Base-by-base conservation (phyloP, 306 rosid species). In the Canavalia ensiformis region DNA sequence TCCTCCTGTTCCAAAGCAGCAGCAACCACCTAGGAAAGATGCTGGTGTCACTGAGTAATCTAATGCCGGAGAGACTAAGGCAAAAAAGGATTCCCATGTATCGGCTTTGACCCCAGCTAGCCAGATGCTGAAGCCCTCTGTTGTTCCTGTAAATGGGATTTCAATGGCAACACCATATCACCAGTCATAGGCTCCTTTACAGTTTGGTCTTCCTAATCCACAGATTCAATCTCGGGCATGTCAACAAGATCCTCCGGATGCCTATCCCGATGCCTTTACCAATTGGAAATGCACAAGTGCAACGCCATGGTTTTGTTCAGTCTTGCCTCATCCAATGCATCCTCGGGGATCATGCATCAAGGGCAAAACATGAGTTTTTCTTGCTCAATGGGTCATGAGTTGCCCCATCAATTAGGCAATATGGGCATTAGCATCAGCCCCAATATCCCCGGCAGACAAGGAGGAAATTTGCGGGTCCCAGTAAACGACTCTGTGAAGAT, bases 141-240 rank as follows among this genome's bases (percentile, higher is more conserved):
- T n/a, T 71, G 87, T 47, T 80, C 79, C 92, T 12, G 81, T 89
- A 80, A 51, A 88, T 75, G 97, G 95, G 76, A 92, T 92, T 51
- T 78, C 99, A 62, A 80, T 94, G 84, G 58, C 89, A 60, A 49
- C 87, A 78, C 88, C 91, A 69, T 94, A 77, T 82, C 94, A 90
- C 69, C 98, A 91, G 47, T 49, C 94, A 31, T 97, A 89, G 74
- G 83, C n/a, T n/a, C n/a, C 85, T 35, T 81, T 90, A 68, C 97
- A 90, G 80, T 96, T 87, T 87, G 92, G 93, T 72, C 94, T 91
- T 74, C 92, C 90, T 68, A 96, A 74, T 77, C 94, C 88, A 68
- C 97, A 89, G 83, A 88, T 96, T 63, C 98, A 90, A 65, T 89
- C 97, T 54, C 98, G 87, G 92, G 90, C 44, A 85, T 93, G 87